Evolutionary conservation across 805 yeast genomes (phyloP).

Genomic region (Groenewaldozyma salmanticensis): DNA sequence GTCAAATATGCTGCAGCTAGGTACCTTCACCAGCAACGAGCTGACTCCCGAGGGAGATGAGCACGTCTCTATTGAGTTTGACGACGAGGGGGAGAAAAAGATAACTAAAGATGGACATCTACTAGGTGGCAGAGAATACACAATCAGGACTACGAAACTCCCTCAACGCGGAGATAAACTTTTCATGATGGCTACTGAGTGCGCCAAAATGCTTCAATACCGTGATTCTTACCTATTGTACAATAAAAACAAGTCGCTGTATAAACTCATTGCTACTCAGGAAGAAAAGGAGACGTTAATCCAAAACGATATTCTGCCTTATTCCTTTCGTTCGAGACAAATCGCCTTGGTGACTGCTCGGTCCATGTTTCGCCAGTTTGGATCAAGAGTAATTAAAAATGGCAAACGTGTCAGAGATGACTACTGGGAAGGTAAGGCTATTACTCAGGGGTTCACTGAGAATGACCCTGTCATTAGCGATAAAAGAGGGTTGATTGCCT

Average conservation of each 20-base stretch:
- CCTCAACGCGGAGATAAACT: conserved; percentile 28
- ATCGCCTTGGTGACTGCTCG: conserved; percentile 34
- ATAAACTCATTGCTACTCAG: conserved; percentile 29
- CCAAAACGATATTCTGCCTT: conserved; percentile 23
- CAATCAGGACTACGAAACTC: conserved; percentile 33
- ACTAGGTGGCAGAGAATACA: conserved; percentile 31
- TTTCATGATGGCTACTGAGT: conserved; percentile 33
- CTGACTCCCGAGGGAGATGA: conserved; percentile 25
- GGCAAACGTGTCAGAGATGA: conserved; percentile 46
- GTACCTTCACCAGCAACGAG: conserved; percentile 15
- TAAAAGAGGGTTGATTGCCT: conserved; percentile 16
- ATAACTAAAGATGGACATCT: conserved; percentile 32
- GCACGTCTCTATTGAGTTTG: conserved; percentile 25
- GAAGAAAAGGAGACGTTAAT: conserved; percentile 32
- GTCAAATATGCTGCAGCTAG: conserved; percentile 14
- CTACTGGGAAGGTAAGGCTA: conserved; percentile 42
- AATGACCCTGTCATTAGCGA: conserved; percentile 34
- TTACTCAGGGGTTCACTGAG: conserved; percentile 35
- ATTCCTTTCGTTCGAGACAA: conserved; percentile 24
- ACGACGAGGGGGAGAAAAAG: conserved; percentile 39
- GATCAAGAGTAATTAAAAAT: conserved; percentile 37
- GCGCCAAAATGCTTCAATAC: conserved; percentile 34
- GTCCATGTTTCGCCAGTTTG: conserved; percentile 39
- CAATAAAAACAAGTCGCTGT: conserved; percentile 30
- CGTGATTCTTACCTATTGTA: conserved; percentile 48